A percentile compares a stretch with the other conserved stretches of the same genome.
Conservation (phyloP, 805 yeast species). For the Maudiozyma serrabonitensis region DNA sequence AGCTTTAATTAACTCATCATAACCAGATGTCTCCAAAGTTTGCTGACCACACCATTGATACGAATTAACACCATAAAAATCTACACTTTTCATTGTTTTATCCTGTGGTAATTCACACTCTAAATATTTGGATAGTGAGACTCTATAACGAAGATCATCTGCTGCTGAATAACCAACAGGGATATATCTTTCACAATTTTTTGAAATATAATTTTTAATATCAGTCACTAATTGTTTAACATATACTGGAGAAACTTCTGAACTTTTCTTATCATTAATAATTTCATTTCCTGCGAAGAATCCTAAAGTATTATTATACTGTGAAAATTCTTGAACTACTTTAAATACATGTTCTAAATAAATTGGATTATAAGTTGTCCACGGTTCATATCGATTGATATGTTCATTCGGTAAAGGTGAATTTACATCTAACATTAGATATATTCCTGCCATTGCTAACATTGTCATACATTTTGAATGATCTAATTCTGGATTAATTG, state of each 20-base stretch:
- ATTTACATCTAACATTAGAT: slow-evolving; percentile 81
- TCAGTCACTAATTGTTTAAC: slow-evolving; percentile 75
- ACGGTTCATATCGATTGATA: slow-evolving; percentile 84
- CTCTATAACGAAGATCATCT: slow-evolving; percentile 72
- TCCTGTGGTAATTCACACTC: slow-evolving; percentile 52
- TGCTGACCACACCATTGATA: slow-evolving; percentile 96
- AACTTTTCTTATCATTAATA: slow-evolving; percentile 66
- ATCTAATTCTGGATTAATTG: slow-evolving; percentile 69
- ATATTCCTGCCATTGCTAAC: slow-evolving; percentile 88
- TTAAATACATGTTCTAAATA: slow-evolving; percentile 70
- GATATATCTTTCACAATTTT: slow-evolving; percentile 50
- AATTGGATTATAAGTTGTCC: slow-evolving; percentile 68
- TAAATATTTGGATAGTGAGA: slow-evolving; percentile 66
- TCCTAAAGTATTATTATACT: slow-evolving; percentile 81
- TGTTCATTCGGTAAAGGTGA: slow-evolving; percentile 74
- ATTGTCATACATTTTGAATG: slow-evolving; percentile 89
- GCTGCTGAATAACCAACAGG: slow-evolving; percentile 98
- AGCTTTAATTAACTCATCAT: slow-evolving; percentile 56
- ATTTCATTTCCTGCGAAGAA: slow-evolving; percentile 91
- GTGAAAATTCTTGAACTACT: slow-evolving; percentile 71
- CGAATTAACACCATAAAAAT: slow-evolving; percentile 89
- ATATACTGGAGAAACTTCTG: slow-evolving; percentile 60
- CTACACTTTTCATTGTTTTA: slow-evolving; percentile 43
- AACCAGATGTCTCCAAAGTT: slow-evolving; percentile 73
- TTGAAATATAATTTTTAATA: slow-evolving; percentile 58